phyloP scores from a whole-genome alignment of 2,329 filamentous ascomycete species.

The Thermochaetoides dissita region DNA sequence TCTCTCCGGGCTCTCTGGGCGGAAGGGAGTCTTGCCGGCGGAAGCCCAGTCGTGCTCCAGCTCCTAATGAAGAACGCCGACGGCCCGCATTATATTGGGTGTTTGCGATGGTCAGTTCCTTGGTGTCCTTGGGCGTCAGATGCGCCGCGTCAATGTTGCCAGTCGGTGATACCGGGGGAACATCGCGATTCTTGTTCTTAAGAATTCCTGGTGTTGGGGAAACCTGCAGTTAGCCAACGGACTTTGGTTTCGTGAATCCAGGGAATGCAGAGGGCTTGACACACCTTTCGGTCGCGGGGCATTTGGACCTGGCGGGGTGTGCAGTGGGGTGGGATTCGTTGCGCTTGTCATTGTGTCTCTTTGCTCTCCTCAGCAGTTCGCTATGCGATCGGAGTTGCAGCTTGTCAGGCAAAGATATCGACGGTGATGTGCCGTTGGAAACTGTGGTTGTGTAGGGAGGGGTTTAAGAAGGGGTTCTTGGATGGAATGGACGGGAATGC shows the following conservation, averaged over 20 bases:
- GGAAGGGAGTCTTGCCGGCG: conserved; percentile 47
- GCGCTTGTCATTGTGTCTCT: conserved; percentile 4
- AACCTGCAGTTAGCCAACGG: neutral
- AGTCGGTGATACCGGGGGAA: conserved; percentile 37
- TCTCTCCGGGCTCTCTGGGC: conserved; percentile 29
- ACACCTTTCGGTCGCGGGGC: conserved; percentile 33
- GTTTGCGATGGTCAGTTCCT: conserved; percentile 86
- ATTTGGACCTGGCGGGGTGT: conserved; percentile 28
- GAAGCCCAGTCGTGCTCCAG: conserved; percentile 38
- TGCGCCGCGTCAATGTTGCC: conserved; percentile 14
- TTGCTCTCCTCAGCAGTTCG: too few relatives aligned
- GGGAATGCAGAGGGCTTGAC: conserved; percentile 4
- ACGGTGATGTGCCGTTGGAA: too few relatives aligned
- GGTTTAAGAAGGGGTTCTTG: too few relatives aligned
- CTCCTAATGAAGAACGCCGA: conserved; percentile 65
- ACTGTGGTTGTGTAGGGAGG: too few relatives aligned
- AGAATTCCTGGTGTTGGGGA: conserved; percentile 56
- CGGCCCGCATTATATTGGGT: conserved; percentile 88
- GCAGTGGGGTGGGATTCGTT: conserved; percentile 15
- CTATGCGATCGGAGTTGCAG: too few relatives aligned
- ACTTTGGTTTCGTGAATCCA: neutral
- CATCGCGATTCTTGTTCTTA: conserved; percentile 68
- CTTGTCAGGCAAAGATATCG: too few relatives aligned
- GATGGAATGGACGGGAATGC: too few relatives aligned
- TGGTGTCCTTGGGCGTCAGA: conserved; percentile 69